Conservation (phyloP, 345 rosid species). For the Physaria fendleri region DNA sequence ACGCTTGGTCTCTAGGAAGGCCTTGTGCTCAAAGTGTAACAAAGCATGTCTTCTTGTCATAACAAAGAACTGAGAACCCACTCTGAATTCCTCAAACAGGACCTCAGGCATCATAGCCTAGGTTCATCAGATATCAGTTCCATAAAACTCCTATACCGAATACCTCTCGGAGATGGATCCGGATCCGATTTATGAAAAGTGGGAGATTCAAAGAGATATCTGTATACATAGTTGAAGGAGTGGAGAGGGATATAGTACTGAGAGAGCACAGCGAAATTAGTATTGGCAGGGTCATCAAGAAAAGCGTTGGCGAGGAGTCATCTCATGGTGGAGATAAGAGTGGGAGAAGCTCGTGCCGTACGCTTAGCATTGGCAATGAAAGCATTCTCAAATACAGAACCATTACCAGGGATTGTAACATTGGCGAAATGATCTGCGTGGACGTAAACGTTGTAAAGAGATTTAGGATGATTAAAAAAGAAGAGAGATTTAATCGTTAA, state of each 20-base stretch:
- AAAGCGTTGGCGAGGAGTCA: slow-evolving; percentile 83
- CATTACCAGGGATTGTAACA: slow-evolving; percentile 37
- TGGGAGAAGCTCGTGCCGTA: slow-evolving; percentile 81
- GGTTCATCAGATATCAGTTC: slow-evolving; percentile 62
- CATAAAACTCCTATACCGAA: slow-evolving; percentile 65
- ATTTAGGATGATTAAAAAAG: slow-evolving; percentile 12
- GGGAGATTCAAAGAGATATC: slow-evolving; percentile 43
- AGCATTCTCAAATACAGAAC: slow-evolving; percentile 41
- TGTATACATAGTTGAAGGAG: slow-evolving; percentile 61
- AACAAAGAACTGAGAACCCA: slow-evolving; percentile 91
- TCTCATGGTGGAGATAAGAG: slow-evolving; percentile 85
- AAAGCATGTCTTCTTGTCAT: slow-evolving; percentile 74
- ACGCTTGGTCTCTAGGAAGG: slow-evolving; percentile 78
- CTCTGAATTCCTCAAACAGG: slow-evolving; percentile 55
- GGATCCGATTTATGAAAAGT: slow-evolving; percentile 49
- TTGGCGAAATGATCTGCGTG: slow-evolving; percentile 82
- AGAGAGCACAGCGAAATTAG: slow-evolving; percentile 75
- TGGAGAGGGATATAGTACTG: slow-evolving; percentile 85
- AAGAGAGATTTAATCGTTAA: no score
- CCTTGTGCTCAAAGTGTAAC: slow-evolving; percentile 65
- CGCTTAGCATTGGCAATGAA: slow-evolving; percentile 58
- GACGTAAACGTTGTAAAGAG: slow-evolving; percentile 67
- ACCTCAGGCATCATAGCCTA: slow-evolving; percentile 78
- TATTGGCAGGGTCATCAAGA: slow-evolving; percentile 83
- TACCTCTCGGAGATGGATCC: slow-evolving; percentile 39